A percentile compares a stretch with the other conserved stretches of the same genome.
These are phyloP conservation scores for Pezicula radicicola DNA, from an alignment of 2,329 filamentous ascomycete species.

Conservation along the genomic window DNA sequence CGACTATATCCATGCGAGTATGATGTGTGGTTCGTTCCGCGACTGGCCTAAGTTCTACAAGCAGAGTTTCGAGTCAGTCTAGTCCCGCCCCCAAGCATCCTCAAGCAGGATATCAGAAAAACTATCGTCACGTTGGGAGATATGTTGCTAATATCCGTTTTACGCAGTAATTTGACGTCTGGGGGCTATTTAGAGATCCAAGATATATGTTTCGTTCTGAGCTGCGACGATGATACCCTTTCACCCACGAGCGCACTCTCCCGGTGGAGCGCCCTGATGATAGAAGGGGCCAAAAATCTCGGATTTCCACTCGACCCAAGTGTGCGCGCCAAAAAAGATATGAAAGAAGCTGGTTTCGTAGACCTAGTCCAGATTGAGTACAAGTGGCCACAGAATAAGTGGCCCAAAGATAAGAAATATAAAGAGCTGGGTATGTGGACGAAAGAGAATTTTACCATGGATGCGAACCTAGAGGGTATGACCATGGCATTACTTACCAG, in stretches of 20 bases:
- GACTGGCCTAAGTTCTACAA: conserved; percentile 7
- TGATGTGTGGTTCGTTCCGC: conserved; percentile 5
- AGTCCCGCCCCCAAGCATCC: no score
- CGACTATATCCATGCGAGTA: conserved; percentile 3
- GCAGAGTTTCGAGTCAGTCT: conserved; percentile 6
- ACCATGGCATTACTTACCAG: conserved; percentile 8
- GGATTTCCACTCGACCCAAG: conserved; percentile 27
- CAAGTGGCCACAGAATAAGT: conserved; percentile 47
- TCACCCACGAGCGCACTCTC: background rate
- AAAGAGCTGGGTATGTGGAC: conserved; percentile 5
- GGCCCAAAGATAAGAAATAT: conserved; percentile 42
- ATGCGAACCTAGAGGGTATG: conserved; percentile 1
- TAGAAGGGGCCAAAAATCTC: conserved; percentile 26
- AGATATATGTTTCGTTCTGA: conserved; percentile 15
- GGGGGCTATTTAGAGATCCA: conserved; percentile 27
- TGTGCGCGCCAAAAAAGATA: background rate
- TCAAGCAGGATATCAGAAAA: no score
- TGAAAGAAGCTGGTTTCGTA: conserved; percentile 10
- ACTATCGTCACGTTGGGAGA: background rate
- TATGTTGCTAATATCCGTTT: background rate
- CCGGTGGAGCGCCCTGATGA: conserved; percentile 15
- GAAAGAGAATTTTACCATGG: conserved; percentile 4
- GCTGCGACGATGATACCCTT: conserved; percentile 29
- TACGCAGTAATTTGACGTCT: conserved; percentile 15
- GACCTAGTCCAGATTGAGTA: conserved; percentile 34